These are phyloP conservation scores for Aspergillus oerlinghausenensis DNA, from an alignment of 2,329 filamentous ascomycete species.

Conservation along the genomic window DNA sequence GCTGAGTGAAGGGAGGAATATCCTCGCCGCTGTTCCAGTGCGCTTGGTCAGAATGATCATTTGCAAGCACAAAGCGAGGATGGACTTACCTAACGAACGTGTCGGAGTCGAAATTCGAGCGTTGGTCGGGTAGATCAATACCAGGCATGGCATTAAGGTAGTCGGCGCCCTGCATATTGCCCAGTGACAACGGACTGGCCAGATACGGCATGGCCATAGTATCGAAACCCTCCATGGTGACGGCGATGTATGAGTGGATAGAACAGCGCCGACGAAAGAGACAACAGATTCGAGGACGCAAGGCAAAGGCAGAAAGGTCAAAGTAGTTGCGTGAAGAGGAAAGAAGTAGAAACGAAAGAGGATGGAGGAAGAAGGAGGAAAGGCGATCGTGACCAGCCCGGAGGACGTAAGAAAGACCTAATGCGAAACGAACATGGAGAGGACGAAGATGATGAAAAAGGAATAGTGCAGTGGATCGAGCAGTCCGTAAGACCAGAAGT, in stretches of 20 bases:
- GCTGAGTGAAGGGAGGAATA: constrained; percentile 43
- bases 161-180: constrained; percentile 46
- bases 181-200: constrained; percentile 53
- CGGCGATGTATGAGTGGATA: constrained; percentile 3
- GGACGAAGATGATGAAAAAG: background rate
- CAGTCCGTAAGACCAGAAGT: background rate
- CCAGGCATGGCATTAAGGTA: constrained; percentile 48
- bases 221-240: constrained; percentile 54
- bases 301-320: background rate
- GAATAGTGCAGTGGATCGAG: constrained; percentile 5
- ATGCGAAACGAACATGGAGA: background rate
- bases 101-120: constrained; percentile 57
- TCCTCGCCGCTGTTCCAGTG: constrained; percentile 46
- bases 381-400: background rate
- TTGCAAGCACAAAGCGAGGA: background rate
- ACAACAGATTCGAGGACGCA: background rate
- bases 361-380: background rate
- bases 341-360: background rate
- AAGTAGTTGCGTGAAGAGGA: background rate
- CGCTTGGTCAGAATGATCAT: background rate
- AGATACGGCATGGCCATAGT: constrained; percentile 61
- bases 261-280: background rate
- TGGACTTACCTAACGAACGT: constrained; percentile 54
- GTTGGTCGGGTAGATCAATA: constrained; percentile 55
- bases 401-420: background rate